Evolutionary conservation across 2,329 filamentous ascomycete genomes (phyloP).

Genomic region (Trichophyton verrucosum): DNA sequence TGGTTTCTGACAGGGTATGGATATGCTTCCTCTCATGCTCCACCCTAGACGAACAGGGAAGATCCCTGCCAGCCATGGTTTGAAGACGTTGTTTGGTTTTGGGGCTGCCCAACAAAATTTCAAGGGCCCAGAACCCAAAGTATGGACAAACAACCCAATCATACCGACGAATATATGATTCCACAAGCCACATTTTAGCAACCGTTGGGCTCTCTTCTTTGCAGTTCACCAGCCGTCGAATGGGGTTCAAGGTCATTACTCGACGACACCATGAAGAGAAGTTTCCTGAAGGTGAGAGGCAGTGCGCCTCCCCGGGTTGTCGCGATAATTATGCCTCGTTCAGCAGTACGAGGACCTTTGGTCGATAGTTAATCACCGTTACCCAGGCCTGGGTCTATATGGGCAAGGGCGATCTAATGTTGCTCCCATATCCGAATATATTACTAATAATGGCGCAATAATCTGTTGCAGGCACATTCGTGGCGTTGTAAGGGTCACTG

Average conservation of each 20-base stretch:
- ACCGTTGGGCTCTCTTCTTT: background rate
- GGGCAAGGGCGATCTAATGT: background rate
- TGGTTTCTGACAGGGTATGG: background rate
- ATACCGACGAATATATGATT: background rate
- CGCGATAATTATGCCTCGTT: background rate
- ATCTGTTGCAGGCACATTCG: background rate
- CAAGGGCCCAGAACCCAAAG: background rate
- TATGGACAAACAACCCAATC: background rate
- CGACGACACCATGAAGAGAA: background rate
- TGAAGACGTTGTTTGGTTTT: background rate
- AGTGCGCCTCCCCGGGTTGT: background rate
- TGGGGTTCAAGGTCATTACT: background rate
- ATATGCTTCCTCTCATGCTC: conserved; percentile 2
- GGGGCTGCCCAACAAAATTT: conserved; percentile 2
- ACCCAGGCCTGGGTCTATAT: background rate
- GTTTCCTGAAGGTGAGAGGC: background rate
- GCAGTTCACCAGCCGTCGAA: background rate
- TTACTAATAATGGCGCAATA: conserved; percentile 3
- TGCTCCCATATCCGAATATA: background rate
- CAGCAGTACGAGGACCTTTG: background rate
- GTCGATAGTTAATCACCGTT: background rate
- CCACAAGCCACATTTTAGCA: background rate
- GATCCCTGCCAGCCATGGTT: background rate
- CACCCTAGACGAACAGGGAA: background rate
- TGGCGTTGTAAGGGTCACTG: background rate